These are phyloP conservation scores for Fusarium newnesense DNA, from an alignment of 2,329 filamentous ascomycete genomes.

Conservation along the genomic window DNA sequence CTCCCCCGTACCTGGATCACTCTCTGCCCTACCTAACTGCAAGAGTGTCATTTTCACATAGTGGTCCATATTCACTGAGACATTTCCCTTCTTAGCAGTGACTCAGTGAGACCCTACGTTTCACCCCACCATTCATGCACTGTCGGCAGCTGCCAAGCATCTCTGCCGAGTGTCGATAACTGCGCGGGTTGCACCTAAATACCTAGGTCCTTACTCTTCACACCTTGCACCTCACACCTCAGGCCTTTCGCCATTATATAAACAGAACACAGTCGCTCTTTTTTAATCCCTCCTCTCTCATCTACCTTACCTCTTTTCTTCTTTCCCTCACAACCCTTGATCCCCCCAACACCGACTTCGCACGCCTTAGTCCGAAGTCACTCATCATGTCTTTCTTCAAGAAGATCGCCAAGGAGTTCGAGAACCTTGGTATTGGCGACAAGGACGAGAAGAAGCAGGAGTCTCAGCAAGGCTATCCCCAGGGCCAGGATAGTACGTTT, in stretches of 20 bases:
- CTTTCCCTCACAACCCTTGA: neutral
- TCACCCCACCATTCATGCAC: conserved; percentile 27
- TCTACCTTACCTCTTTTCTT: conserved; percentile 4
- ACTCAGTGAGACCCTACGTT: conserved; percentile 14
- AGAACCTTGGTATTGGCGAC: conserved; percentile 59
- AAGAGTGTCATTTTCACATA: neutral
- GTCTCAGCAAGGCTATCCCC: conserved; percentile 11
- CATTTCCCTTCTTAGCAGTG: conserved; percentile 18
- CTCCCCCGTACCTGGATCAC: neutral
- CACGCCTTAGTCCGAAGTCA: conserved; percentile 16
- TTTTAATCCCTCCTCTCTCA: conserved; percentile 10
- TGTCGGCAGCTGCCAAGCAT: conserved; percentile 28
- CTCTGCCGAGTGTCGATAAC: conserved; percentile 21
- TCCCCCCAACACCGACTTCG: neutral
- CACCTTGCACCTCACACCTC: conserved; percentile 9
- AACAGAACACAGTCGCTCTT: conserved; percentile 20
- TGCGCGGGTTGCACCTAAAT: conserved; percentile 9
- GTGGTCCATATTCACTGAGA: conserved; percentile 5
- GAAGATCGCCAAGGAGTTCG: conserved; percentile 56
- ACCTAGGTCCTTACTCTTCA: neutral
- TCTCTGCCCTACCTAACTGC: neutral
- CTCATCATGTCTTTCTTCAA: conserved; percentile 57
- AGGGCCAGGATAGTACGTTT: conserved; percentile 33
- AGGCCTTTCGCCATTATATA: conserved; percentile 31
- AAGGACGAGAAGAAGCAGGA: conserved; percentile 44